phyloP scores from a whole-genome alignment of 164 flowering plant species.

The Annona cherimola region DNA sequence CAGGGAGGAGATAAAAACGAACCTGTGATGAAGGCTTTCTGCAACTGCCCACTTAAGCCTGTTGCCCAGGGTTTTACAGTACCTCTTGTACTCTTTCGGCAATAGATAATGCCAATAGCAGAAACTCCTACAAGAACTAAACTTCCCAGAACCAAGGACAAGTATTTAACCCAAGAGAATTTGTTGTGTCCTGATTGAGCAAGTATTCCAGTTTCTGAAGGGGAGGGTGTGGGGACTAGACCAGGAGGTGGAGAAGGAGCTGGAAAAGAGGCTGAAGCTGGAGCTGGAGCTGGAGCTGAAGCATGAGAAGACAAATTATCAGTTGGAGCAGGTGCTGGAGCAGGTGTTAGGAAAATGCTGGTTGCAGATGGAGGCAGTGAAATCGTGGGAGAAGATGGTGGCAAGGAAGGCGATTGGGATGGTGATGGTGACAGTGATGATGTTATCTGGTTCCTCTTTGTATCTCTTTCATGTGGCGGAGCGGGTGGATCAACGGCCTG shows the following conservation, averaged over 20 bases:
- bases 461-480: neutral
- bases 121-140: constrained; percentile 16
- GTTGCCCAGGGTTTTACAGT: constrained; percentile 80
- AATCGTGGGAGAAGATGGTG: constrained; percentile 9
- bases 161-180: constrained; percentile 1
- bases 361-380: constrained; percentile 13
- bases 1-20: constrained; percentile 7
- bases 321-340: constrained; percentile 21
- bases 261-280: constrained; percentile 4
- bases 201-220: constrained; percentile 10
- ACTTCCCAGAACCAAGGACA: constrained; percentile 26
- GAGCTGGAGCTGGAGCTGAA: neutral
- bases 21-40: constrained; percentile 84
- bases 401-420: constrained; percentile 6
- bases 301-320: constrained; percentile 13
- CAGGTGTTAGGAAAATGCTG: constrained; percentile 10
- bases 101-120: constrained; percentile 29
- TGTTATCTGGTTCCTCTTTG: neutral
- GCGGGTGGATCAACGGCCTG: constrained; percentile 14
- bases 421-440: constrained; percentile 11
- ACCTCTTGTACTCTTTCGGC: constrained; percentile 38
- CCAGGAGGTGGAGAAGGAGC: constrained; percentile 3
- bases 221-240: constrained; percentile 17
- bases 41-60: constrained; percentile 90
- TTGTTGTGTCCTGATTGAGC: constrained; percentile 2